Evolutionary conservation across 768 basidiomycete species (phyloP).

Genomic region (Lactifluus volemus): DNA sequence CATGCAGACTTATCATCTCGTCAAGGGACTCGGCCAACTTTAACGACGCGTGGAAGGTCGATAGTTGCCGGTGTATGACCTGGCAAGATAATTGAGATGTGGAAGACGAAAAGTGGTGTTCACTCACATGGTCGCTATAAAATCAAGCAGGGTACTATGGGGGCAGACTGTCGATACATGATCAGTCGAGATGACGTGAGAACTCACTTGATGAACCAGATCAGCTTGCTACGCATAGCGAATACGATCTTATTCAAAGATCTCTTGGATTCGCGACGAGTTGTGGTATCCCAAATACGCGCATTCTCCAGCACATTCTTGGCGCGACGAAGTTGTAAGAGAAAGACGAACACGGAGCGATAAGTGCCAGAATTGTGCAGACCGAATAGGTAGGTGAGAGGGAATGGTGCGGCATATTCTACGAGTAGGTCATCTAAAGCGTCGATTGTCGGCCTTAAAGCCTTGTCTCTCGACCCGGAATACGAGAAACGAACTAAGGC

Average conservation of each 20-base stretch:
- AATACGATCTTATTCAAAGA: slow-evolving; percentile 62
- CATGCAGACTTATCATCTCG: slow-evolving; percentile 63
- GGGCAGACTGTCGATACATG: neutral
- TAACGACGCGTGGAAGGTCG: slow-evolving; percentile 50
- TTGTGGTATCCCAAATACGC: slow-evolving; percentile 46
- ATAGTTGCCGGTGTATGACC: slow-evolving; percentile 61
- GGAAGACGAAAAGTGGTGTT: neutral
- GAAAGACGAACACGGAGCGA: slow-evolving; percentile 57
- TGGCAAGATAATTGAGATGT: slow-evolving; percentile 22
- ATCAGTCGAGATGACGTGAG: neutral
- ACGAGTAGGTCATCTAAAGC: slow-evolving; percentile 56
- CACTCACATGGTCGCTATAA: slow-evolving; percentile 63
- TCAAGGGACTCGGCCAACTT: slow-evolving; percentile 54
- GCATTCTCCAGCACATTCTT: slow-evolving; percentile 65
- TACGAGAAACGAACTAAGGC: slow-evolving; percentile 68
- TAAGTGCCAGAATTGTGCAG: slow-evolving; percentile 49
- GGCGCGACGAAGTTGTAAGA: slow-evolving; percentile 66
- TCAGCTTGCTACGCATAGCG: slow-evolving; percentile 64
- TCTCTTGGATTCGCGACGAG: slow-evolving; percentile 22
- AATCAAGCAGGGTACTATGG: slow-evolving; percentile 53
- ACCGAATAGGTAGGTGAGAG: slow-evolving; percentile 69
- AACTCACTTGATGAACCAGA: slow-evolving; percentile 83
- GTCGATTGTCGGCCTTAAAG: slow-evolving; percentile 47
- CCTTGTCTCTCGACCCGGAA: slow-evolving; percentile 40
- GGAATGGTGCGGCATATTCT: slow-evolving; percentile 80